Base-by-base conservation (phyloP, 2,329 filamentous ascomycete species). In the Colletotrichum graminicola region DNA sequence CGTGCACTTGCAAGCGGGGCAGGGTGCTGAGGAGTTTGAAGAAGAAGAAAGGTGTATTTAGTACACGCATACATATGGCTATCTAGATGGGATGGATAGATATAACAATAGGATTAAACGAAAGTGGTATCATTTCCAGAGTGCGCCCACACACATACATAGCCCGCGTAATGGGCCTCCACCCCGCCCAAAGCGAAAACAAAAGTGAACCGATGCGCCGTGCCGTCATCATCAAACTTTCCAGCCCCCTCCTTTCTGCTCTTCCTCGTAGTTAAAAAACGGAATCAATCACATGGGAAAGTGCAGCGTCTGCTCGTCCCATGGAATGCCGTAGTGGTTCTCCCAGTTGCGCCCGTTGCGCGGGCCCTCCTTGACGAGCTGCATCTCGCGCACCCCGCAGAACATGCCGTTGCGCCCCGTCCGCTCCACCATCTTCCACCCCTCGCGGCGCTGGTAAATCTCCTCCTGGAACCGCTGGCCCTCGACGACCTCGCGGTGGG, bases 401-500 rank as follows among this genome's bases (percentile, higher is more conserved):
- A 87, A 90, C 70, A 87, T 82, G 36, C 87, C 88, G 34, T 84
- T 85, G 59, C 82, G 80, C 1, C 85, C 87, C 4, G 77, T 80
- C 32, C 86, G 80, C 49, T 83, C 77, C 10, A 82, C 81, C 43
- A 86, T 75, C 62, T 80, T 76, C 80, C 84, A 86, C 66, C 78
- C 79, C 1, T 81, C 80, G 18, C 76, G 67, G 52, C 54, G 41
- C 16, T 78, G 72, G 88, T 87, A 91, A 7, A 88, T 79, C 63
- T 82, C 82, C 74, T 90, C 87, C 10, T 76, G 79, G 29, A 90
- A 86, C 0, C 77, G 71, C 63, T 91, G 81, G 21, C 90, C 92
- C 55, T 88, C 85, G 63, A 84, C 80, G 72, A 93, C 90, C 1
- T 81, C 80, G 3, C 90, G 85, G 26, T 92, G 86, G 12, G 88